Base-by-base conservation (phyloP, 805 yeast species). In the Sugiyamaella qingdaonensis region DNA sequence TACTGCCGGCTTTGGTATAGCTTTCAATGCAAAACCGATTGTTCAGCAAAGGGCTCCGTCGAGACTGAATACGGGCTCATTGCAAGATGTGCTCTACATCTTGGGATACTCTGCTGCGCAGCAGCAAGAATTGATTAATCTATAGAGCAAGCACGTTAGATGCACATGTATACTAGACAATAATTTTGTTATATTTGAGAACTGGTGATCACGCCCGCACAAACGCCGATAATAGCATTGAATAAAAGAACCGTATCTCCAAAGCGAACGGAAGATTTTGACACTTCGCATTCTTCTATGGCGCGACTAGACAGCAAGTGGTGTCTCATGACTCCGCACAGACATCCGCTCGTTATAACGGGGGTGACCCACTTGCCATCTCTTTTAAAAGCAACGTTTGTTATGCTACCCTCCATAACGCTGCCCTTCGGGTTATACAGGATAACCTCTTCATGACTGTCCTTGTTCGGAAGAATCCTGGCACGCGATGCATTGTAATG, bases 11-110 rank as follows among this genome's bases (percentile, higher is more conserved):
- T 86, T 82, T 66, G 99, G 99, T 18, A 76, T 94, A 51, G 99
- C 99, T 0, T 94, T 97, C 95, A 87, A 89, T 67, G 99, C 98
- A 18, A 94, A 94, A 68, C 97, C 98, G 19, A 83, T 78, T 58
- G 99, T 94, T 1, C 97, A 90, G 68, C 67, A 71, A 54, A 73
- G 75, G 59, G 98, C 99, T 0, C 97, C 97, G 16, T 77, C 88
- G 42, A 78, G 86, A 55, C 74, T 94, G 58, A 94, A 94, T 67
- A 75, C 92, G 0, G 73, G 76, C n/a, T 75, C 86, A 3, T 76
- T 94, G 66, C 74, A 74, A 56, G 97, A 92, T 67, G 76, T 86
- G 1, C 76, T 89, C 62, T 91, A 88, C 70, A 82, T 92, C 16
- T 70, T 92, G 66, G 97, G 97, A 1, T 62, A 62, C 48, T 45